Evolutionary conservation across 2,329 filamentous ascomycete genomes (phyloP).

Genomic region (Boeremia exigua): DNA sequence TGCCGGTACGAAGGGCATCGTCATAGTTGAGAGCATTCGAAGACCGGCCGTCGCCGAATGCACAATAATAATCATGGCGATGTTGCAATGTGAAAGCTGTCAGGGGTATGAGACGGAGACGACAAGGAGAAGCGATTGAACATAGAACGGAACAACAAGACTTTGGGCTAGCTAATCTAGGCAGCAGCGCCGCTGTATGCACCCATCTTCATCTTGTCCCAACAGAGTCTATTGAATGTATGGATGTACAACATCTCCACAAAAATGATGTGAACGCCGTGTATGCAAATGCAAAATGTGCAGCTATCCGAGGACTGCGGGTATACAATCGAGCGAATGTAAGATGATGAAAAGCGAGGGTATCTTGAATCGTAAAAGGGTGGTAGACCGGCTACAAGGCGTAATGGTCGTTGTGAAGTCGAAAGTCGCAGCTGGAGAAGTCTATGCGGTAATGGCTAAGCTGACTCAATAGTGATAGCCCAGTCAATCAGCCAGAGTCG

Average conservation of each 20-base stretch:
- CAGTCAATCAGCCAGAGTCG: background rate
- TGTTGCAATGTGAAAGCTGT: background rate
- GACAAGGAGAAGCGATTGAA: constrained; percentile 3
- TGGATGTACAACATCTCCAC: constrained; percentile 21
- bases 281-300: constrained; percentile 25
- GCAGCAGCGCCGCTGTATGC: constrained; percentile 30
- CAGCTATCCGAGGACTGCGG: constrained; percentile 18
- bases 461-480: background rate
- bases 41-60: background rate
- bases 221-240: constrained; percentile 24
- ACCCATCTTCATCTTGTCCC: constrained; percentile 29
- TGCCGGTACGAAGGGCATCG: constrained; percentile 1
- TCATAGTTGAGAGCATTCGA: background rate
- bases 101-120: constrained; percentile 3
- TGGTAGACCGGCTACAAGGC: constrained; percentile 20
- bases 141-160: constrained; percentile 11
- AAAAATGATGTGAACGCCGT: constrained; percentile 29
- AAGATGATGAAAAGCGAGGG: constrained; percentile 24
- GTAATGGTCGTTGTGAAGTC: constrained; percentile 12
- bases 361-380: constrained; percentile 38
- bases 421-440: background rate
- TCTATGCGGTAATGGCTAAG: background rate
- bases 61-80: constrained; percentile 1
- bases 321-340: constrained; percentile 22
- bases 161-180: constrained; percentile 31